Conservation (phyloP, 202 grass and related monocot species). For the Dendrocalamus latiflorus region DNA sequence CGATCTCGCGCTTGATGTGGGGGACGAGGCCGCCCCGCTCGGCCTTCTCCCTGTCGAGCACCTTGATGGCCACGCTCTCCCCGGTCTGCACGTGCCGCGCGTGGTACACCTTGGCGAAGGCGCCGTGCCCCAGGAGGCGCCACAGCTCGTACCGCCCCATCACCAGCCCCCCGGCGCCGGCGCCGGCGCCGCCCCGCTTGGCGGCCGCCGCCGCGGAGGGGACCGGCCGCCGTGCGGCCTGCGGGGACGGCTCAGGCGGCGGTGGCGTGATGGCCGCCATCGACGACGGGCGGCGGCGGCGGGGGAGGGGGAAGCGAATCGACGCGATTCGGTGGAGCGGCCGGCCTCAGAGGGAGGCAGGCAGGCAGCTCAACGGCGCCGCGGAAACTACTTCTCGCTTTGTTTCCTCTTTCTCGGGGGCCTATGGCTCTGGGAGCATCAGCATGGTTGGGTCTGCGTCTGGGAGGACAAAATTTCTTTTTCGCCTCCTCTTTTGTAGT, state of each 20-base stretch:
- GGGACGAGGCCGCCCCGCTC: conserved; percentile 54
- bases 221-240: conserved; percentile 27
- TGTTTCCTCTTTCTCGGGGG: neutral
- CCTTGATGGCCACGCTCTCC: conserved; percentile 81
- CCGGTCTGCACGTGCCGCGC: conserved; percentile 48
- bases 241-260: neutral
- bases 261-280: conserved; percentile 43
- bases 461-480: conserved; percentile 11
- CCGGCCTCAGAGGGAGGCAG: neutral
- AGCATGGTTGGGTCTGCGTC: neutral
- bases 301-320: neutral
- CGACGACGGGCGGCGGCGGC: neutral
- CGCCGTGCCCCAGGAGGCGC: conserved; percentile 67
- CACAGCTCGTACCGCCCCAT: conserved; percentile 86
- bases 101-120: conserved; percentile 93
- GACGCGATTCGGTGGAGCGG: conserved; percentile 23
- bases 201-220: conserved; percentile 17
- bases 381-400: neutral
- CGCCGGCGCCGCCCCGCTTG: conserved; percentile 1
- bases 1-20: conserved; percentile 96
- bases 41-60: conserved; percentile 82
- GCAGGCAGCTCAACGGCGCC: conserved; percentile 6
- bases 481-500: neutral
- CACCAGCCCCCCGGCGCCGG: conserved; percentile 18
- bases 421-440: neutral